Evolutionary conservation across 2,329 filamentous ascomycete genomes (phyloP).

Genomic region (Kalmusia sp.): DNA sequence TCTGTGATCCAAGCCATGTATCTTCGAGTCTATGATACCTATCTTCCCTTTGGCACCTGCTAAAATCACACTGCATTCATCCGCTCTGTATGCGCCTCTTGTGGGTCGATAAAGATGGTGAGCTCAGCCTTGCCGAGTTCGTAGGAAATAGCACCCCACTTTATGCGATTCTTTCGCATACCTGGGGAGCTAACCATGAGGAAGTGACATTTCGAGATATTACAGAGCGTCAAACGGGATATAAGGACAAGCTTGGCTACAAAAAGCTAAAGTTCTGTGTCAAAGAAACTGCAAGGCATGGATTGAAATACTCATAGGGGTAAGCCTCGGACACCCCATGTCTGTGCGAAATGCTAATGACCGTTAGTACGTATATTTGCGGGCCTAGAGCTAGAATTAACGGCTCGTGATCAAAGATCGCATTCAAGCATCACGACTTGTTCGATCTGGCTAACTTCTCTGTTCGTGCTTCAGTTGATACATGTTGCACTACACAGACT

Average conservation of each 20-base stretch:
- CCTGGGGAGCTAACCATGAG: neutral
- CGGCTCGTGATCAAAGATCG: no score
- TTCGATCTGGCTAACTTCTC: no score
- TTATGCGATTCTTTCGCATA: neutral
- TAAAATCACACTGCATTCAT: no score
- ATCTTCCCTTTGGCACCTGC: no score
- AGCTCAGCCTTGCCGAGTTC: neutral
- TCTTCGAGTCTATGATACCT: no score
- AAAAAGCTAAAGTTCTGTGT: neutral
- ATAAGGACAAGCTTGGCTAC: neutral
- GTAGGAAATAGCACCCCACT: neutral
- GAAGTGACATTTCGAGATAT: neutral
- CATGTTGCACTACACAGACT: constrained; percentile 19
- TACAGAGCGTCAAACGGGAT: neutral
- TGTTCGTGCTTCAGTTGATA: no score
- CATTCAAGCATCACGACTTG: no score
- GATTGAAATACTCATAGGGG: neutral
- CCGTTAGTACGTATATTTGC: no score
- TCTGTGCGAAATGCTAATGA: no score
- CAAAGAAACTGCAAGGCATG: neutral
- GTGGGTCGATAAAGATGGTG: neutral
- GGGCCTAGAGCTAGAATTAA: no score
- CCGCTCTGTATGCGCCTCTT: neutral
- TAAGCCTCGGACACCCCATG: no score
- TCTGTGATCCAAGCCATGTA: no score